A percentile compares a stretch with the other conserved stretches of the same genome.
These are phyloP conservation scores for Sarocladium oryzae DNA, from an alignment of 2,329 filamentous ascomycete species.

Conservation along the genomic window DNA sequence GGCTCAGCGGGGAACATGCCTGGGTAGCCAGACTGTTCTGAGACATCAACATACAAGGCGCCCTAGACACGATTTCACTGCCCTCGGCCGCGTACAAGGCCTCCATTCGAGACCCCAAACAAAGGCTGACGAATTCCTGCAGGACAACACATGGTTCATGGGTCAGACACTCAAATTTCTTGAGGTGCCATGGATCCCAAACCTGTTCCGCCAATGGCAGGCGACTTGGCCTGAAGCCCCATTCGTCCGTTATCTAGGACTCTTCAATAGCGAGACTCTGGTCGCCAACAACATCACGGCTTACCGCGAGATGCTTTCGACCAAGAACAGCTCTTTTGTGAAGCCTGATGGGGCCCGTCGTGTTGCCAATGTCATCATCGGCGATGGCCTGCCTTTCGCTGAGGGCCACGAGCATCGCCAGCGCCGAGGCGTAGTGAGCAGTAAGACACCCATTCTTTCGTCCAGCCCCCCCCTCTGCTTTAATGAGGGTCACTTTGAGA, in stretches of 20 bases:
- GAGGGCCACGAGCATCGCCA: conserved; percentile 28
- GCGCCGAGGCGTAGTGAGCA: conserved; percentile 27
- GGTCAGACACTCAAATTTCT: conserved; percentile 31
- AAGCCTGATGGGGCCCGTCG: conserved; percentile 20
- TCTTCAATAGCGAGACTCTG: conserved; percentile 15
- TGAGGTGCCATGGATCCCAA: conserved; percentile 20
- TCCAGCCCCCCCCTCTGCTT: too few relatives aligned
- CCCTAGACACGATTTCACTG: too few relatives aligned
- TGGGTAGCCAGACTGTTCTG: neutral
- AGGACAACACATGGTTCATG: conserved; percentile 33
- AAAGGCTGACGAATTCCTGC: conserved; percentile 3
- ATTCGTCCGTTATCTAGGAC: conserved; percentile 15
- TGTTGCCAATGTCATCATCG: conserved; percentile 20
- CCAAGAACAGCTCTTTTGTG: conserved; percentile 19
- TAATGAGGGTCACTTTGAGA: too few relatives aligned
- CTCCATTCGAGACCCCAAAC: neutral
- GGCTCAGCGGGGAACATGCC: neutral
- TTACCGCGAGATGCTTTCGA: conserved; percentile 19
- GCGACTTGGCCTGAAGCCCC: conserved; percentile 15
- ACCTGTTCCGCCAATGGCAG: conserved; percentile 19
- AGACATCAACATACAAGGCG: conserved; percentile 8
- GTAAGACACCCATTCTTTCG: conserved; percentile 12
- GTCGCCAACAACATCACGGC: conserved; percentile 15
- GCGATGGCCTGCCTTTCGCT: conserved; percentile 27
- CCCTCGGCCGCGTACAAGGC: too few relatives aligned